Base-by-base conservation (phyloP, 345 rosid genomes). In the Eucalyptus polybractea region DNA sequence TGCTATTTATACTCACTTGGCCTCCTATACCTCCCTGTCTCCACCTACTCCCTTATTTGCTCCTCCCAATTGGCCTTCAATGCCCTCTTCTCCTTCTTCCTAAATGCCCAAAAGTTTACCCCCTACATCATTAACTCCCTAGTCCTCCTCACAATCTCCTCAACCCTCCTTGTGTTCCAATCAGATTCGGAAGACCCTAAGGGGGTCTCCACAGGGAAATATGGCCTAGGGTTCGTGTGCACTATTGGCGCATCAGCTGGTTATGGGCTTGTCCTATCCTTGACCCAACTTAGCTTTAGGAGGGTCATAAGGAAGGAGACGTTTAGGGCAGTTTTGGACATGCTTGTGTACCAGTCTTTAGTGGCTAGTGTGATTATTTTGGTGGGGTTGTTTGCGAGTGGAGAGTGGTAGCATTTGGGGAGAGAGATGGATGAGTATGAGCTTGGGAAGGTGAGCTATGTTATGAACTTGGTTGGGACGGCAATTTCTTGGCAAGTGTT, bases 41-140 rank as follows among this genome's bases (percentile, higher is more conserved):
- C 95, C 6, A 93, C 94, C 13, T 91, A 51, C 58, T 88, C 94
- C 17, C 89, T 95, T 22, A 67, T 93, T 10, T 92, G 92, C n/a
- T 92, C 95, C 31, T 90, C 93, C 25, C 93, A 94, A 29, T 54
- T 92, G 86, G 94, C 90, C 58, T 93, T 95, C 90, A 95, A 91
- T 88, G 92, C 93, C 65, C 86, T 93, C 17, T 94, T 95, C 81
- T 88, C 95, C 42, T 93, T 50, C 90, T 90, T 94, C 92, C 90
- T 94, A 50, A 92, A 94, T 69, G 85, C 89, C 5, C 92, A 92
- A 44, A 92, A 93, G 88, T 93, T 93, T 92, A 92, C 93, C 25
- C 91, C 94, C 88, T 90, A 87, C n/a, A 91, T 91, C 56, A 49
- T 92, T 45, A 93, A 93, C 31, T 91, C 94, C 15, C n/a, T 91